A percentile compares a stretch with the other conserved stretches of the same genome.
Conservation (phyloP, 441 rosid species). For the Arabidopsis hybrid region DNA sequence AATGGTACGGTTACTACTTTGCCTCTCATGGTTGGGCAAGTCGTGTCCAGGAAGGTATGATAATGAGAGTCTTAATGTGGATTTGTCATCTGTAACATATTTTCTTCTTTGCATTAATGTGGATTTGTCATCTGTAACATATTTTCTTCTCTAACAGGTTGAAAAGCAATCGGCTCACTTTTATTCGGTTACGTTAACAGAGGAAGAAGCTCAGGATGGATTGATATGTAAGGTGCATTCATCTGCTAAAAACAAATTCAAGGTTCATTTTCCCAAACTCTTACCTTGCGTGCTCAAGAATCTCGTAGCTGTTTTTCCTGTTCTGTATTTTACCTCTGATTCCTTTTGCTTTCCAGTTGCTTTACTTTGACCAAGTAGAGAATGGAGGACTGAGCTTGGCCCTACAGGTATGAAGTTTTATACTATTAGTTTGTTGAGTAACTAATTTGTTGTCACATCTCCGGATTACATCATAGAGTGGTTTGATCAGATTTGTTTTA, state of each 20-base stretch:
- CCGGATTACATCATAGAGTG: neutral
- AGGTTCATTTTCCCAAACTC: constrained; percentile 52
- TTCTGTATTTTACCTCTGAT: neutral
- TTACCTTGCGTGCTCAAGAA: neutral
- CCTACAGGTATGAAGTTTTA: constrained; percentile 65
- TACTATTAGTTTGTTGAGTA: neutral
- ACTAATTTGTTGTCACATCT: too few species aligned
- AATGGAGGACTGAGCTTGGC: constrained; percentile 84
- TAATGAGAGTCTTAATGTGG: too few species aligned
- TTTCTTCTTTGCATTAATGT: constrained; percentile 30
- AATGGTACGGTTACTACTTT: constrained; percentile 65
- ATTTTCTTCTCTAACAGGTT: constrained; percentile 65
- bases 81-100: neutral
- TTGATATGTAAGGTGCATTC: constrained; percentile 90
- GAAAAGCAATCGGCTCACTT: constrained; percentile 97
- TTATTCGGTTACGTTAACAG: constrained; percentile 81
- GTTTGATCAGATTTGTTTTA: neutral
- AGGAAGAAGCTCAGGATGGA: constrained; percentile 86
- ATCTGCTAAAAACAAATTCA: constrained; percentile 92
- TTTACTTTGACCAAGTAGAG: constrained; percentile 81
- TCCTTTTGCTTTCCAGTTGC: constrained; percentile 60
- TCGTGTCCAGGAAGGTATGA: constrained; percentile 72
- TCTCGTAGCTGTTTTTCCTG: neutral
- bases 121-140: constrained; percentile 11
- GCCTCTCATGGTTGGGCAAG: constrained; percentile 65